Evolutionary conservation across 225 moss, liverwort and hornwort genomes (phyloP).

Genomic region (Pleurozium schreberi): DNA sequence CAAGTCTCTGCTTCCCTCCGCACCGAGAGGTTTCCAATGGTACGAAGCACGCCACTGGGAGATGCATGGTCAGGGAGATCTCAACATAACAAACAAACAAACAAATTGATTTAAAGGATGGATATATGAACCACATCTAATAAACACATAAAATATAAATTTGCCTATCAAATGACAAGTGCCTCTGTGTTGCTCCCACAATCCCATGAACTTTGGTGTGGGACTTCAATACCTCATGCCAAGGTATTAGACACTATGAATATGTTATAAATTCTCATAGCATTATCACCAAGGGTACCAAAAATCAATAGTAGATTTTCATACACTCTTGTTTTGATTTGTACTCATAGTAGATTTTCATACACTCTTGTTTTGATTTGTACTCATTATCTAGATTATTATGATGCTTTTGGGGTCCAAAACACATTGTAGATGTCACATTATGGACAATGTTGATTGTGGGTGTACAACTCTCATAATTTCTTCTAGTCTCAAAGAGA

Average conservation of each 20-base stretch:
- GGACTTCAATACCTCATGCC: too few species aligned
- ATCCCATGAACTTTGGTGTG: neutral
- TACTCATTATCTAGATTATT: too few species aligned
- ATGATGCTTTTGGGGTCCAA: too few species aligned
- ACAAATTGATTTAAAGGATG: neutral
- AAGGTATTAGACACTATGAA: neutral
- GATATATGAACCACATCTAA: too few species aligned
- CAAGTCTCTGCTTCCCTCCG: too few species aligned
- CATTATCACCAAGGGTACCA: neutral
- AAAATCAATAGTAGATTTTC: neutral
- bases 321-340: neutral
- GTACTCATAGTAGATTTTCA: rapidly evolving
- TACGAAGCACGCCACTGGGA: too few species aligned
- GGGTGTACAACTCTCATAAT: neutral
- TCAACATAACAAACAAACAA: too few species aligned
- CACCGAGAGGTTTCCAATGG: too few species aligned
- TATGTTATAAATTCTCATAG: neutral
- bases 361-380: neutral
- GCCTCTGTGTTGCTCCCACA: neutral
- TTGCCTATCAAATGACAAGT: neutral
- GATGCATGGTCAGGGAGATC: too few species aligned
- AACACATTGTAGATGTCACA: too few species aligned
- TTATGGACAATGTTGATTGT: too few species aligned
- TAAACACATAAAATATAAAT: too few species aligned
- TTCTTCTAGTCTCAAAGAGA: neutral